Evolutionary conservation across 768 basidiomycete species (phyloP).

Genomic region (Sistotremastrum suecicum): DNA sequence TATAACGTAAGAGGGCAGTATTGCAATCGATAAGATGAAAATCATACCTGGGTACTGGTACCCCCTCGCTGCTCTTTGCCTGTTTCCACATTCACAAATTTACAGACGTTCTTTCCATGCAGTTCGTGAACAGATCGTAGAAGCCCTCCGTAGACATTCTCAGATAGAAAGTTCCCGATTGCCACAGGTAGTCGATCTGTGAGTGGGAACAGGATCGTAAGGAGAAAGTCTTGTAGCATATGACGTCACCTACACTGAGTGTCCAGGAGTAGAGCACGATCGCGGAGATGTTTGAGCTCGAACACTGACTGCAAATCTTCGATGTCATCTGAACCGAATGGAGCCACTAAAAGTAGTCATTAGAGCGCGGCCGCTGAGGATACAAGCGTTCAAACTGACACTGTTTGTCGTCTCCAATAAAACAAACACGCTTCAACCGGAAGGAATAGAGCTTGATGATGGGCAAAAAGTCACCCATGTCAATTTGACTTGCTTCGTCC

Average conservation of each 20-base stretch:
- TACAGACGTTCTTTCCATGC: constrained; percentile 31
- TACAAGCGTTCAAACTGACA: constrained; percentile 13
- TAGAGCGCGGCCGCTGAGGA: too few relatives aligned
- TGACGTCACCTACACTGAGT: constrained; percentile 50
- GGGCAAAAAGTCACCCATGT: constrained; percentile 18
- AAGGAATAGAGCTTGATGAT: constrained; percentile 13
- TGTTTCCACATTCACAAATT: constrained; percentile 43
- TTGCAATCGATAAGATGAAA: constrained; percentile 1
- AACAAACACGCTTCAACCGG: constrained; percentile 21
- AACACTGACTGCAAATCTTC: constrained; percentile 59
- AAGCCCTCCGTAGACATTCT: constrained; percentile 44
- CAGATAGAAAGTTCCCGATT: constrained; percentile 61
- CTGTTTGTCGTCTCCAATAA: constrained; percentile 30
- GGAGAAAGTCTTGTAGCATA: neutral
- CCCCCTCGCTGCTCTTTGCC: constrained; percentile 21
- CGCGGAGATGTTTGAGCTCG: constrained; percentile 49
- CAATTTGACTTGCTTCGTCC: constrained; percentile 23
- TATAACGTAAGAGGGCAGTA: neutral
- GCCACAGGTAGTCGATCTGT: constrained; percentile 76
- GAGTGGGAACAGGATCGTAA: constrained; percentile 3
- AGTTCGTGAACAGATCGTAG: constrained; percentile 43
- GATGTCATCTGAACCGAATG: constrained; percentile 60
- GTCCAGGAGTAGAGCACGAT: constrained; percentile 40
- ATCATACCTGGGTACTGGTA: constrained; percentile 25
- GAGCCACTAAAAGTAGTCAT: constrained; percentile 44